phyloP scores from a whole-genome alignment of 2,329 filamentous ascomycete genomes.

The Ceratocystiopsis sp. region DNA sequence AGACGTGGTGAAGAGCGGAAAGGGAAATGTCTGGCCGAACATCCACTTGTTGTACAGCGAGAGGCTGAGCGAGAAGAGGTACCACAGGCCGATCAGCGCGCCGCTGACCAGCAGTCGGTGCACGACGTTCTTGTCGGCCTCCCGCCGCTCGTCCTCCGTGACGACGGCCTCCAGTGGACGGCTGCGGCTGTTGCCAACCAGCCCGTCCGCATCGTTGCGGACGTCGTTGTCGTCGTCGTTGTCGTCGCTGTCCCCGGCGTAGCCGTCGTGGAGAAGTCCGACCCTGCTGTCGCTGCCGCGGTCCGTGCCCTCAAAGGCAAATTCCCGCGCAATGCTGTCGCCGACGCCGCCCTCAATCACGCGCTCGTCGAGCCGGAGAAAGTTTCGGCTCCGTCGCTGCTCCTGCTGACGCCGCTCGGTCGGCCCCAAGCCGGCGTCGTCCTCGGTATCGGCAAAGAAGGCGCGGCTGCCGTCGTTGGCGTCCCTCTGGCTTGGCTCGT shows the following conservation, averaged over 20 bases:
- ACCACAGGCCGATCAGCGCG: slow-evolving; percentile 77
- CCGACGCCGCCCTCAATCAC: background rate
- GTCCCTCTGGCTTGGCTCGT: too few relatives aligned
- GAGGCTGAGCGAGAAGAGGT: slow-evolving; percentile 78
- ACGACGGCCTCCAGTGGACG: slow-evolving; percentile 17
- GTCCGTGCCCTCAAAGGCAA: background rate
- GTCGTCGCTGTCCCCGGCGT: background rate
- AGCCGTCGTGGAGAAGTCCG: slow-evolving; percentile 52
- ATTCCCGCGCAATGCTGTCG: background rate
- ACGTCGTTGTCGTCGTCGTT: slow-evolving; percentile 65
- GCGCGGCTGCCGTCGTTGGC: too few relatives aligned
- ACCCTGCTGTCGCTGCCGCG: slow-evolving; percentile 30
- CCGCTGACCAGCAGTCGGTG: slow-evolving; percentile 55
- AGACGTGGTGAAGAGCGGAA: slow-evolving; percentile 87
- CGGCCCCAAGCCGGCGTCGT: too few relatives aligned
- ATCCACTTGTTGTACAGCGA: slow-evolving; percentile 99
- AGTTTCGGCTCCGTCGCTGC: background rate
- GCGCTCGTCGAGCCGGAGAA: too few relatives aligned
- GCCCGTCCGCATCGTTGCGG: slow-evolving; percentile 31
- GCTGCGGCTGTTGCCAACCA: background rate
- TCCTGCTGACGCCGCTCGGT: background rate
- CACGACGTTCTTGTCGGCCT: slow-evolving; percentile 59
- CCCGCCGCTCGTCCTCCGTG: slow-evolving; percentile 54
- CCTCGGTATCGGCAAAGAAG: too few relatives aligned
- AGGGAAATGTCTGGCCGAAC: slow-evolving; percentile 88